Percentiles rank a stretch among this genome's conserved stretches.
phyloP scores from a whole-genome alignment of 345 rosid genomes.

The Hibiscus trionum region DNA sequence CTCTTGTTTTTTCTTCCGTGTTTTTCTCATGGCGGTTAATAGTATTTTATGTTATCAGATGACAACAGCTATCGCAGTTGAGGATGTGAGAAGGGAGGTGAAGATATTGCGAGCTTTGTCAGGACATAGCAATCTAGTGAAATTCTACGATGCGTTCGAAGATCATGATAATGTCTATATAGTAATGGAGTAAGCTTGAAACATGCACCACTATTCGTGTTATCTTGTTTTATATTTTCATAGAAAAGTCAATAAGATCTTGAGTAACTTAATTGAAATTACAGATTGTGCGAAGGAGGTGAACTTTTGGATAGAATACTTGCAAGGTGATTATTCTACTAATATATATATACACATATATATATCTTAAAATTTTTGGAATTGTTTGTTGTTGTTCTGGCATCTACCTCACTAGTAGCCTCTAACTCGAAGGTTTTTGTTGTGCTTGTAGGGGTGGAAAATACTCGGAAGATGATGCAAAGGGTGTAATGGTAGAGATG shows the following conservation, averaged over 20 bases:
- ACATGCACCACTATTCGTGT: neutral
- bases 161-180: neutral
- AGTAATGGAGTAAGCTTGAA: neutral
- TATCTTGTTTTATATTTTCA: neutral
- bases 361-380: neutral
- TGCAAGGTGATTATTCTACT: constrained; percentile 43
- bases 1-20: neutral
- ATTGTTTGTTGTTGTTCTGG: neutral
- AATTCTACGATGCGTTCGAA: neutral
- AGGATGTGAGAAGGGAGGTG: constrained; percentile 1
- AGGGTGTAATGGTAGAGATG: neutral
- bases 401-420: neutral
- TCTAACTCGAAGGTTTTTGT: constrained; percentile 18
- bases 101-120: neutral
- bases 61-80: neutral
- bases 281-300: constrained; percentile 96
- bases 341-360: neutral
- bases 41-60: neutral
- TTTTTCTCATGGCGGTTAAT: neutral
- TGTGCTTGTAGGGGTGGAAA: constrained; percentile 31
- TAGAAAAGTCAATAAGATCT: neutral
- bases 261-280: constrained; percentile 14
- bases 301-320: constrained; percentile 86
- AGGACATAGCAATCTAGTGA: neutral
- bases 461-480: neutral